Evolutionary conservation across 1,284 basidiomycete species (phyloP).

Genomic region (Cutaneotrichosporon cavernicola): DNA sequence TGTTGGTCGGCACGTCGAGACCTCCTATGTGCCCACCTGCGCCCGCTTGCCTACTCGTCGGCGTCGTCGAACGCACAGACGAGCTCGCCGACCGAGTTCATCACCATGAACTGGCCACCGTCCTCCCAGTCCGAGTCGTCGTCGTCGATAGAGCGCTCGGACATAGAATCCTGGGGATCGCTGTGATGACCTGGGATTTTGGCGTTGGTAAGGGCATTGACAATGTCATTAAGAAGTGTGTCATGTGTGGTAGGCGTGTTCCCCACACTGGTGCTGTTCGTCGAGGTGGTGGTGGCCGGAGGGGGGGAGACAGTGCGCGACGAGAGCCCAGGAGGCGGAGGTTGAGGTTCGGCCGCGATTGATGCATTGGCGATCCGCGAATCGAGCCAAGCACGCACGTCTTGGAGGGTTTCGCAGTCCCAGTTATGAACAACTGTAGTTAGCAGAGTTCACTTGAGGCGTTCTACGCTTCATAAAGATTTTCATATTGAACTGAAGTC

Average conservation of each 20-base stretch:
- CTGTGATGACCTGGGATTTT: background rate
- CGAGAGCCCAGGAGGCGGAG: background rate
- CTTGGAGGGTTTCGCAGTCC: background rate
- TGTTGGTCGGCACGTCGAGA: too few relatives aligned
- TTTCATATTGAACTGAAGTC: conserved; percentile 8
- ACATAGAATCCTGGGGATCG: background rate
- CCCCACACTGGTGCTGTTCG: background rate
- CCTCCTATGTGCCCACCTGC: too few relatives aligned
- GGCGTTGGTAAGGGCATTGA: background rate
- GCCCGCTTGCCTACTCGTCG: background rate
- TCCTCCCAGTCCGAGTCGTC: conserved; percentile 13
- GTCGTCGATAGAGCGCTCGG: background rate
- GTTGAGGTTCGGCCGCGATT: background rate
- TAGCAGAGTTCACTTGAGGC: background rate
- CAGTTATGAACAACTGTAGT: conserved; percentile 8
- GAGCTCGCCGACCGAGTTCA: conserved; percentile 1
- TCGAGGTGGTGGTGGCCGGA: background rate
- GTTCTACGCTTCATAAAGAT: conserved; percentile 4
- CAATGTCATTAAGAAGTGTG: background rate
- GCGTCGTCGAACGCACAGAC: background rate
- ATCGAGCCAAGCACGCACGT: background rate
- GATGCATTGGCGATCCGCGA: background rate
- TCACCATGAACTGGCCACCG: background rate
- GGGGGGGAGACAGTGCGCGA: background rate
- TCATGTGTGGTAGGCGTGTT: too few relatives aligned